These are phyloP conservation scores for Blastocystis sp. DNA, from an alignment of 352 stramenopile genomes.

Conservation along the genomic window DNA sequence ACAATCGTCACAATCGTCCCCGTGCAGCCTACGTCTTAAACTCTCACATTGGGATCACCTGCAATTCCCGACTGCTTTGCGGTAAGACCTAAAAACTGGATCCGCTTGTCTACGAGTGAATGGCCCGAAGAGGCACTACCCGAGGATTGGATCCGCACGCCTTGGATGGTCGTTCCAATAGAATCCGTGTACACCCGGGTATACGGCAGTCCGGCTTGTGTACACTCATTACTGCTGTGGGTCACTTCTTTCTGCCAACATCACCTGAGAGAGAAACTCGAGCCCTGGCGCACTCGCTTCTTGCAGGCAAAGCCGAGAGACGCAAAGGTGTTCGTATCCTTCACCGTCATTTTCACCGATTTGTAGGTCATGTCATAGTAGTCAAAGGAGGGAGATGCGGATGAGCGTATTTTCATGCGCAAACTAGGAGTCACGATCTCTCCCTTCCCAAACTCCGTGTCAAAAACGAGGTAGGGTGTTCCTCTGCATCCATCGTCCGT, in stretches of 20 bases:
- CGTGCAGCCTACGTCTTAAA: constrained; percentile 7
- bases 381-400: neutral
- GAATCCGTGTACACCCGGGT: constrained; percentile 23
- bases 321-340: constrained; percentile 11
- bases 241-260: neutral
- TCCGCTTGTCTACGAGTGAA: neutral
- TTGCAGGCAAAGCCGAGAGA: constrained; percentile 44
- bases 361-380: constrained; percentile 53
- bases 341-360: constrained; percentile 23
- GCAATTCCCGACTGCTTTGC: constrained; percentile 2
- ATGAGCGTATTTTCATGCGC: neutral
- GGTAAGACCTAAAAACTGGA: constrained; percentile 29
- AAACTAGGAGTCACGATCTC: neutral
- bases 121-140: neutral
- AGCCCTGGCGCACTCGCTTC: neutral
- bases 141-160: neutral
- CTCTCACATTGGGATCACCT: neutral
- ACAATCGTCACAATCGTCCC: constrained; percentile 11
- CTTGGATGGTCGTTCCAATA: constrained; percentile 43
- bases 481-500: neutral
- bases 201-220: constrained; percentile 39
- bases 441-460: neutral
- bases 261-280: constrained; percentile 4
- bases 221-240: constrained; percentile 26
- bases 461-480: constrained; percentile 14